Conservation (phyloP, 495 filamentous ascomycete species). For the Amniculicola lignicola region DNA sequence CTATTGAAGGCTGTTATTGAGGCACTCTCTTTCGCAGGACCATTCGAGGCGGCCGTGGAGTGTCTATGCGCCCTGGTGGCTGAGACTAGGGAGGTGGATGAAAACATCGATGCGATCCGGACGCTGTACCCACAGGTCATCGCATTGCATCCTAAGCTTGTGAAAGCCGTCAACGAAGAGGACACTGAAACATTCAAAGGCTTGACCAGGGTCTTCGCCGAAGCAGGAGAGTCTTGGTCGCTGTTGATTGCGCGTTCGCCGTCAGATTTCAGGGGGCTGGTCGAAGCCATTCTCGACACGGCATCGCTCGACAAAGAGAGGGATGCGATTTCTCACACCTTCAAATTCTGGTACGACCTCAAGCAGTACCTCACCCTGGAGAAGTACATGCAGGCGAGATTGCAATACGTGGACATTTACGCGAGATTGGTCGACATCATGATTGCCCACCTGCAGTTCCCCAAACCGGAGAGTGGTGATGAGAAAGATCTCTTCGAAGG, state of each 20-base stretch:
- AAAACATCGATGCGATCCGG: slow-evolving; percentile 74
- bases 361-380: slow-evolving; percentile 94
- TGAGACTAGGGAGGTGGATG: slow-evolving; percentile 92
- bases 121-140: slow-evolving; percentile 80
- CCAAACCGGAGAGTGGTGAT: slow-evolving; percentile 66
- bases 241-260: slow-evolving; percentile 84
- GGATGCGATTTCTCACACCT: slow-evolving; percentile 86
- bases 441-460: slow-evolving; percentile 87
- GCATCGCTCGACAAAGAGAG: slow-evolving; percentile 79
- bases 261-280: slow-evolving; percentile 74
- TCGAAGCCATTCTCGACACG: slow-evolving; percentile 87
- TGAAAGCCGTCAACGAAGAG: slow-evolving; percentile 68
- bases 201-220: slow-evolving; percentile 82
- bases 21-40: slow-evolving; percentile 67
- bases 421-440: slow-evolving; percentile 88
- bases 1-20: slow-evolving; percentile 77
- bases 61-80: slow-evolving; percentile 86
- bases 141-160: slow-evolving; percentile 74
- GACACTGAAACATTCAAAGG: slow-evolving; percentile 87
- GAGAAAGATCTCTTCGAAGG: slow-evolving; percentile 88
- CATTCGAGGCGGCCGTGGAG: slow-evolving; percentile 88
- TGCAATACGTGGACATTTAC: slow-evolving; percentile 73
- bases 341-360: slow-evolving; percentile 96
- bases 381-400: slow-evolving; percentile 75
- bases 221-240: slow-evolving; percentile 92